Percentiles rank a stretch among this genome's conserved stretches.
Evolutionary conservation across 2,329 filamentous ascomycete genomes (phyloP).

Genomic region (Cladophialophora yegresii): DNA sequence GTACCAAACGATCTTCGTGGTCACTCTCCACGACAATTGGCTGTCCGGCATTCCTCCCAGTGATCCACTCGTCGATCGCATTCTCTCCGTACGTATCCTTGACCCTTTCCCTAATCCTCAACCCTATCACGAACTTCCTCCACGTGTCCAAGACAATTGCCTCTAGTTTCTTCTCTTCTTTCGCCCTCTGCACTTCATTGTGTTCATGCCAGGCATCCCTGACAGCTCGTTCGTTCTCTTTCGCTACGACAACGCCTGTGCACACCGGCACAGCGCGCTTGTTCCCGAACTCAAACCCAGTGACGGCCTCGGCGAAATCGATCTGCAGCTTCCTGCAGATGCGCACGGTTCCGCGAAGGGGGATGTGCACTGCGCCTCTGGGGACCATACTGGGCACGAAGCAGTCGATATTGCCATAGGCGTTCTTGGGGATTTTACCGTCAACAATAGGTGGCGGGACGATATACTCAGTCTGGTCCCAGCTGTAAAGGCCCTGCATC

Average conservation of each 20-base stretch:
- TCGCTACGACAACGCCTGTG: constrained; percentile 82
- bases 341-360: constrained; percentile 71
- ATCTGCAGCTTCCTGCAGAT: constrained; percentile 82
- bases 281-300: constrained; percentile 93
- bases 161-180: constrained; percentile 80
- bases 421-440: constrained; percentile 88
- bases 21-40: constrained; percentile 36
- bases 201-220: constrained; percentile 78
- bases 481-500: constrained; percentile 80
- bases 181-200: constrained; percentile 71
- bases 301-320: constrained; percentile 91
- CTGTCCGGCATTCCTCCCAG: constrained; percentile 25
- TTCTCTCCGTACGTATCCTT: constrained; percentile 71
- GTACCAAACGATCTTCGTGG: constrained; percentile 25
- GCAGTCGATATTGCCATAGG: constrained; percentile 93
- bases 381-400: constrained; percentile 95
- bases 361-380: constrained; percentile 77
- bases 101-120: constrained; percentile 78
- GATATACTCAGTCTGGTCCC: constrained; percentile 91
- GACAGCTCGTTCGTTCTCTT: constrained; percentile 72
- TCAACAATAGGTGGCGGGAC: constrained; percentile 83
- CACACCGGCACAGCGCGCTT: constrained; percentile 92
- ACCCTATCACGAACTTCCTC: constrained; percentile 82
- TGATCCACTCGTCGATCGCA: constrained; percentile 29
- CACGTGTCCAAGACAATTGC: constrained; percentile 74